phyloP scores from a whole-genome alignment of 208 protist genomes.

The Crithidia sp. region DNA sequence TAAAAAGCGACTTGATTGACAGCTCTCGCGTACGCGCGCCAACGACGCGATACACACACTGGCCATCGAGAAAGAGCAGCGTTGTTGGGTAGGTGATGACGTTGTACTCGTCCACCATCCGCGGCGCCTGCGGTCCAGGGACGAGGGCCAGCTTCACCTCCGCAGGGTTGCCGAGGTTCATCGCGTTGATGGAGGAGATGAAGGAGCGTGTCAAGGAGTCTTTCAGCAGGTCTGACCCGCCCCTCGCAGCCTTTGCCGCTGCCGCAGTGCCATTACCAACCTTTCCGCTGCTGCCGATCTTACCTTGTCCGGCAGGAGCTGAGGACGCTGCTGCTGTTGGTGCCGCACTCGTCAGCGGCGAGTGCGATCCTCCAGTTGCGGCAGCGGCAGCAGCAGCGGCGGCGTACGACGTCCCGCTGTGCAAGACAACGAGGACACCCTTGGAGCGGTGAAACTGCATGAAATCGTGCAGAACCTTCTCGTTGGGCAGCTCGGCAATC shows the following conservation, averaged over 20 bases:
- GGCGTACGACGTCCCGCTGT: slow-evolving; percentile 48
- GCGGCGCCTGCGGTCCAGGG: slow-evolving; percentile 62
- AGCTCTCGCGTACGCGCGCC: slow-evolving; percentile 73
- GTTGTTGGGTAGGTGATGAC: slow-evolving; percentile 79
- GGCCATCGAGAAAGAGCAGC: slow-evolving; percentile 74
- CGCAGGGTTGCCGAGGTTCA: slow-evolving; percentile 78
- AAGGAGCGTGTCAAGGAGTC: slow-evolving; percentile 81
- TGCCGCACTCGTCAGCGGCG: slow-evolving; percentile 10
- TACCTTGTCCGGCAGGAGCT: not conserved
- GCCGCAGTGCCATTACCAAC: not conserved
- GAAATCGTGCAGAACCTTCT: slow-evolving; percentile 75
- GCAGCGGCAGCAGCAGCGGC: slow-evolving; percentile 10
- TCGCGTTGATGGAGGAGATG: slow-evolving; percentile 75
- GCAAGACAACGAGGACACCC: slow-evolving; percentile 68
- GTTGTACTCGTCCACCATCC: slow-evolving; percentile 70
- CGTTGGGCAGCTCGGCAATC: slow-evolving; percentile 83
- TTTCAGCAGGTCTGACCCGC: slow-evolving; percentile 24
- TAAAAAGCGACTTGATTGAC: slow-evolving; percentile 85
- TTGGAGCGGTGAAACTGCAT: slow-evolving; percentile 65
- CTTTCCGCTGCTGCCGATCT: too few relatives aligned
- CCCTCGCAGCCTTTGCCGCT: slow-evolving; percentile 1
- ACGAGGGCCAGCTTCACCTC: slow-evolving; percentile 83
- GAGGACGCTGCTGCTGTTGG: not conserved
- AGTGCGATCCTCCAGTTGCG: slow-evolving; percentile 4
- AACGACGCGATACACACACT: slow-evolving; percentile 70